A percentile compares a stretch with the other conserved stretches of the same genome.
Evolutionary conservation across 176 grass and related monocot genomes (phyloP).

Genomic region (Juncus inflexus): DNA sequence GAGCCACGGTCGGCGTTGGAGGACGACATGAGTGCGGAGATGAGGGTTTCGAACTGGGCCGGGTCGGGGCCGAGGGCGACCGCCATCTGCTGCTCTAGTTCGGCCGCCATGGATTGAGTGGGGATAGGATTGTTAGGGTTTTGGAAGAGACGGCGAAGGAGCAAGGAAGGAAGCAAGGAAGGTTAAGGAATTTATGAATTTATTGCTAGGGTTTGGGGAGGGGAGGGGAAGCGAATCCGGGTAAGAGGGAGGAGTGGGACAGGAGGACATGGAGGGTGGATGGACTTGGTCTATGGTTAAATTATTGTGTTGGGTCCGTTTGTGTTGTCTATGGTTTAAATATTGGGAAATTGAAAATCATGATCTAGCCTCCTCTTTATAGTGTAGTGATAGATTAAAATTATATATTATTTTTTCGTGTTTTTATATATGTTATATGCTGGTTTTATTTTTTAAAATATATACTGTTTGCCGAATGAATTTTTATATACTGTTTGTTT

Average conservation of each 20-base stretch:
- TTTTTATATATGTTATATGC: no score
- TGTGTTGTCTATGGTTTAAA: no score
- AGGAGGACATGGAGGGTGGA: no score
- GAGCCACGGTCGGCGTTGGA: slow-evolving; percentile 75
- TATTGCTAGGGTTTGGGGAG: slow-evolving; percentile 17
- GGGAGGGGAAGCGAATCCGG: not conserved
- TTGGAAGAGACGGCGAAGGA: not conserved
- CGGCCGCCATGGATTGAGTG: slow-evolving; percentile 9
- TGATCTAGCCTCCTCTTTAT: no score
- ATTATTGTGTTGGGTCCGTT: no score
- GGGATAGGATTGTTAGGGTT: slow-evolving; percentile 15
- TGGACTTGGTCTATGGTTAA: no score
- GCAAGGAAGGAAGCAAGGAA: not conserved
- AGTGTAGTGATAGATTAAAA: no score
- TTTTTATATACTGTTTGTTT: no score
- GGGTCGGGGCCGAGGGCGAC: slow-evolving; percentile 59
- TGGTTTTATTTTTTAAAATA: no score
- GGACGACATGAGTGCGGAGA: slow-evolving; percentile 82
- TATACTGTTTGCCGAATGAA: no score
- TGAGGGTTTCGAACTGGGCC: slow-evolving; percentile 57
- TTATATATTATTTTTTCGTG: no score
- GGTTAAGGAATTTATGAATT: not conserved
- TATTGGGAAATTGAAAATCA: no score
- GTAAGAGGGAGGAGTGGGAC: slow-evolving; percentile 1
- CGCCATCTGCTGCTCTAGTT: slow-evolving; percentile 35